Percentiles rank a stretch among this genome's conserved stretches.
Conservation (phyloP, 768 basidiomycete genomes). For the Tulasnella sp. region DNA sequence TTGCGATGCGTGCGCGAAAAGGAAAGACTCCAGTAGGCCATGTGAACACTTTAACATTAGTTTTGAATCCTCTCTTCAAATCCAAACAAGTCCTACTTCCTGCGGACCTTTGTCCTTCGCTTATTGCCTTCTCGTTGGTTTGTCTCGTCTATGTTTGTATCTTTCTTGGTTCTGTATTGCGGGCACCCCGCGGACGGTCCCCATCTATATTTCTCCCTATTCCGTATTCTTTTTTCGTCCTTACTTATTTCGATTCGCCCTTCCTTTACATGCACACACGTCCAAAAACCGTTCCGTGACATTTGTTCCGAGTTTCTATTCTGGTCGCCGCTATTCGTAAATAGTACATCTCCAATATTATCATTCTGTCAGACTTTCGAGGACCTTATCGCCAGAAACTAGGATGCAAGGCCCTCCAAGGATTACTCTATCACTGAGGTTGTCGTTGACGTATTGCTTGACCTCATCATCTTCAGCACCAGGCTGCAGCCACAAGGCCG, state of each 20-base stretch:
- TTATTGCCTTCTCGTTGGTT: background rate
- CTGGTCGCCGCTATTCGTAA: constrained; percentile 53
- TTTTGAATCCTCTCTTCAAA: background rate
- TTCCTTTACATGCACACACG: background rate
- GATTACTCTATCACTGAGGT: constrained; percentile 56
- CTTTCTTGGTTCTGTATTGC: background rate
- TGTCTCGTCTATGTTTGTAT: background rate
- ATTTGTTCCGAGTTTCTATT: constrained; percentile 71
- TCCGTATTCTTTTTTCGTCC: background rate
- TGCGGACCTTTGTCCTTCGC: background rate
- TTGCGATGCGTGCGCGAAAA: constrained; percentile 62
- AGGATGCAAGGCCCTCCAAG: constrained; percentile 81
- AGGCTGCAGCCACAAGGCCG: constrained; percentile 84
- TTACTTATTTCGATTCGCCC: background rate
- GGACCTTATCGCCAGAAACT: constrained; percentile 57
- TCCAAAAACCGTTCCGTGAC: constrained; percentile 38
- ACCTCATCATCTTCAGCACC: constrained; percentile 73
- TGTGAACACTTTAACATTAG: background rate
- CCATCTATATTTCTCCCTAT: background rate
- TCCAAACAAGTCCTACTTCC: background rate
- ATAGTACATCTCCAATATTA: constrained; percentile 78
- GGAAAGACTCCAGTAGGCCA: constrained; percentile 38
- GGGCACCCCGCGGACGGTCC: background rate
- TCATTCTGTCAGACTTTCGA: constrained; percentile 17
- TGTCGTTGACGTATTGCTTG: constrained; percentile 54